A percentile compares a stretch with the other conserved stretches of the same genome.
Evolutionary conservation across 2,329 filamentous ascomycete species (phyloP).

Genomic region (Fusarium ambrosium): DNA sequence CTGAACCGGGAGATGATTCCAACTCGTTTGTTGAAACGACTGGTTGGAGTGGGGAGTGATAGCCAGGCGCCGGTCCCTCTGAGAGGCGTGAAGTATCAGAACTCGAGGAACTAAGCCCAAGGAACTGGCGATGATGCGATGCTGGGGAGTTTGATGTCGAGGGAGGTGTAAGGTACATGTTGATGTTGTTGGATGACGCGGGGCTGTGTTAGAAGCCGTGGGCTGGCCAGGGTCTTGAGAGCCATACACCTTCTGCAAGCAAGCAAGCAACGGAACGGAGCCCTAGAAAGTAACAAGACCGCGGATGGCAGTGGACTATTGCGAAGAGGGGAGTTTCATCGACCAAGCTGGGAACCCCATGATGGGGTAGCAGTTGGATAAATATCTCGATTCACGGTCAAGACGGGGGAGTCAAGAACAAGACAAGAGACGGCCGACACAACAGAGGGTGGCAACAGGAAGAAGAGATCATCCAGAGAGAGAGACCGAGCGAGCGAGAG

Average conservation of each 20-base stretch:
- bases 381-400: conserved; percentile 38
- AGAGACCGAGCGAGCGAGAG: not conserved
- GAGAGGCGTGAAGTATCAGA: conserved; percentile 48
- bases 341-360: conserved; percentile 35
- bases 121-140: conserved; percentile 45
- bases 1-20: conserved; percentile 56
- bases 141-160: conserved; percentile 61
- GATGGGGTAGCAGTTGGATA: conserved; percentile 39
- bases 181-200: conserved; percentile 46
- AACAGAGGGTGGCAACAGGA: conserved; percentile 41
- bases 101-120: conserved; percentile 48
- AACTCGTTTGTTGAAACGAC: conserved; percentile 59
- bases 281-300: conserved; percentile 17
- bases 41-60: conserved; percentile 60
- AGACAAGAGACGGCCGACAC: conserved; percentile 24
- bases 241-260: conserved; percentile 40
- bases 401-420: conserved; percentile 28
- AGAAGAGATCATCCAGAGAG: conserved; percentile 29
- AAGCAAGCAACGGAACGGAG: conserved; percentile 13
- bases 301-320: conserved; percentile 32
- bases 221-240: conserved; percentile 44
- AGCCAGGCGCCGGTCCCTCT: conserved; percentile 57
- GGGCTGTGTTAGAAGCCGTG: conserved; percentile 44
- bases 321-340: conserved; percentile 42
- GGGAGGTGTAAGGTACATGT: conserved; percentile 66